Evolutionary conservation across 1,284 basidiomycete species (phyloP), one percentile per base, ranked within the genome.

Genomic region (Pyrrhoderma lamaoense): DNA sequence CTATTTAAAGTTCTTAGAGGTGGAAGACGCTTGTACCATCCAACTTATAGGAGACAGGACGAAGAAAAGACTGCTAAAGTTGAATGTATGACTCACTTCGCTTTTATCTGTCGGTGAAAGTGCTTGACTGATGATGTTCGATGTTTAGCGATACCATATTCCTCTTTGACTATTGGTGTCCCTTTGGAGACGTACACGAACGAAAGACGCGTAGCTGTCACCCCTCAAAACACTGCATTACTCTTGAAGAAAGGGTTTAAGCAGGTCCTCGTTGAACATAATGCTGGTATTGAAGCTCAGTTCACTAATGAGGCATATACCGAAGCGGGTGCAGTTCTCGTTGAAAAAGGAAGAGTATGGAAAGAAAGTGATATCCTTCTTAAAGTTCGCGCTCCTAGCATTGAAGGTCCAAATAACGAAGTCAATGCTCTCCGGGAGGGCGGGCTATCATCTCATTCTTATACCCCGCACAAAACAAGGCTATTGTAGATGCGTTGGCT

Each of bases 171-270:
- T n/a, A 73, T 92, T 57, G 89, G 89, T 36, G 77, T 88, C 21
- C 88, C 88, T 8, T 74, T 75, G 50, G 89, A 92, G 64, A 74
- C 75, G 21, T 90, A 77, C 61, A 80, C 82, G 2, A 76, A 82
- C 57, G 89, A 92, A 64, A 75, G 81, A 52, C 81, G 89, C 48
- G 87, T 91, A 36, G 77, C 88, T 37, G 69, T 92, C 14, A 89
- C 89, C 0, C 89, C 89, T 3, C 76, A 82, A 60, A 89, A 90
- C 60, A 79, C 80, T 8, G 71, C 79, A 3, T 62, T 85, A 11
- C 71, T 92, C 36, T 74, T 79, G 54, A 92, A 92, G 72, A 90
- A 91, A 60, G 89, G 89, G 3, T 90, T 92, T 62, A 62, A 67
- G 14, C 74, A 73, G 51, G 77, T 92, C 34, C 70, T 90, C 35